Percentiles rank a stretch among this genome's conserved stretches.
These are phyloP conservation scores for Parachaetomium inaequale DNA, from an alignment of 495 filamentous ascomycete species.

Conservation along the genomic window DNA sequence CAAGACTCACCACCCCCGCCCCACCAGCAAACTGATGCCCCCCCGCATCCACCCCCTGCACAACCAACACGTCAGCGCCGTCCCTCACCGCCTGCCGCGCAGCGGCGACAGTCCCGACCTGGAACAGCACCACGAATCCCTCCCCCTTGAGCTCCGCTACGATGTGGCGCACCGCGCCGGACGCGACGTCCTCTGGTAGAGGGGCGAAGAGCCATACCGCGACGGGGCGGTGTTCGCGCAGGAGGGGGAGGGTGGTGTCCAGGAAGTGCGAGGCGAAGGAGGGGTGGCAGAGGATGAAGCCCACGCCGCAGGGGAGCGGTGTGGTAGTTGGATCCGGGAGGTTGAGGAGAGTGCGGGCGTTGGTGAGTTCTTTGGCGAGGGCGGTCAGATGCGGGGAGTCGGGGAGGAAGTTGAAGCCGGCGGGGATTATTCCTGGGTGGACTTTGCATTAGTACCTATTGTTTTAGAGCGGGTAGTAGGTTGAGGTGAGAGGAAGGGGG, in stretches of 20 bases:
- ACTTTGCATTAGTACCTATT: not conserved
- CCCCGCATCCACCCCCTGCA: slow-evolving; percentile 72
- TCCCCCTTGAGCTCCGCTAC: slow-evolving; percentile 17
- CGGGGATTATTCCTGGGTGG: slow-evolving; percentile 38
- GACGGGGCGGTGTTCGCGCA: slow-evolving; percentile 51
- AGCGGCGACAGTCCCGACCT: slow-evolving; percentile 60
- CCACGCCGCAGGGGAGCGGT: slow-evolving; percentile 38
- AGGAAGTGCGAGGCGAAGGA: slow-evolving; percentile 29
- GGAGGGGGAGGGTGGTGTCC: slow-evolving; percentile 35
- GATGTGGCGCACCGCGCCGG: not conserved
- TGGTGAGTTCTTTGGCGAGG: slow-evolving; percentile 38
- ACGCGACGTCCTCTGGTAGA: slow-evolving; percentile 38
- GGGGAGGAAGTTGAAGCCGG: slow-evolving; percentile 35
- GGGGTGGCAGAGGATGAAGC: slow-evolving; percentile 35
- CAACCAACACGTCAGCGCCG: slow-evolving; percentile 62
- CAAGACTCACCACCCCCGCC: slow-evolving; percentile 51
- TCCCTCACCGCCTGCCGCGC: slow-evolving; percentile 44
- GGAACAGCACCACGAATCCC: slow-evolving; percentile 47
- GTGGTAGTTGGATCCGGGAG: slow-evolving; percentile 18
- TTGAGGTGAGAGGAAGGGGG: not conserved
- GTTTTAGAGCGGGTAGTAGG: not conserved
- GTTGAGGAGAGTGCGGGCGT: slow-evolving; percentile 29
- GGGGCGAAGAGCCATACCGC: slow-evolving; percentile 78
- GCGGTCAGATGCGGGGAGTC: slow-evolving; percentile 25
- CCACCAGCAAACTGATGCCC: slow-evolving; percentile 64